These are phyloP conservation scores for Cladosporium sp. DNA, from an alignment of 2,329 filamentous ascomycete species.

Conservation along the genomic window DNA sequence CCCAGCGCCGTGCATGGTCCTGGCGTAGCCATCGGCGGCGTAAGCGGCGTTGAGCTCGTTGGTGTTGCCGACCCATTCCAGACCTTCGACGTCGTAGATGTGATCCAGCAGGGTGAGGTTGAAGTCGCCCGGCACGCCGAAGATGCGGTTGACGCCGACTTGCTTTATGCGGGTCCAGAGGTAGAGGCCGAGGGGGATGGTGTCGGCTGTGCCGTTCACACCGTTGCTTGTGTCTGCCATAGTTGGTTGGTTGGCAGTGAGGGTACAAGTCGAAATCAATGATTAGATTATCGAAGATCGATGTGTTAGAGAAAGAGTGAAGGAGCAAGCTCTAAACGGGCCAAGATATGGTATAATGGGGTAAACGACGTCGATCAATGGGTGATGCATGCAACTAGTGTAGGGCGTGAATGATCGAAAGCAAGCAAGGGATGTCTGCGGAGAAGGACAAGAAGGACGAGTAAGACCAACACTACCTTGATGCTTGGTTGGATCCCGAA, in stretches of 20 bases:
- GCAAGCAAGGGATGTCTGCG: slow-evolving; percentile 3
- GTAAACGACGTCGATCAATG: background rate
- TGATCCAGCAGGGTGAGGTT: slow-evolving; percentile 50
- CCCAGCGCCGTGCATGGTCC: slow-evolving; percentile 54
- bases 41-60: slow-evolving; percentile 63
- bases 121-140: slow-evolving; percentile 51
- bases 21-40: slow-evolving; percentile 60
- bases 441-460: background rate
- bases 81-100: slow-evolving; percentile 43
- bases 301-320: background rate
- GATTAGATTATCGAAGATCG: background rate
- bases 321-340: slow-evolving; percentile 5
- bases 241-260: background rate
- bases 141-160: slow-evolving; percentile 44
- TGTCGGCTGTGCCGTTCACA: slow-evolving; percentile 24
- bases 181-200: slow-evolving; percentile 46
- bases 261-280: background rate
- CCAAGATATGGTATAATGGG: background rate
- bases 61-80: slow-evolving; percentile 54
- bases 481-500: slow-evolving; percentile 1
- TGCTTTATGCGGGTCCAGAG: slow-evolving; percentile 48
- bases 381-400: background rate
- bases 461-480: background rate
- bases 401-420: background rate
- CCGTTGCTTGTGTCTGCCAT: slow-evolving; percentile 16